A percentile compares a stretch with the other conserved stretches of the same genome.
Conservation (phyloP, 257 asterid genomes). For the Scutellaria barbata region DNA sequence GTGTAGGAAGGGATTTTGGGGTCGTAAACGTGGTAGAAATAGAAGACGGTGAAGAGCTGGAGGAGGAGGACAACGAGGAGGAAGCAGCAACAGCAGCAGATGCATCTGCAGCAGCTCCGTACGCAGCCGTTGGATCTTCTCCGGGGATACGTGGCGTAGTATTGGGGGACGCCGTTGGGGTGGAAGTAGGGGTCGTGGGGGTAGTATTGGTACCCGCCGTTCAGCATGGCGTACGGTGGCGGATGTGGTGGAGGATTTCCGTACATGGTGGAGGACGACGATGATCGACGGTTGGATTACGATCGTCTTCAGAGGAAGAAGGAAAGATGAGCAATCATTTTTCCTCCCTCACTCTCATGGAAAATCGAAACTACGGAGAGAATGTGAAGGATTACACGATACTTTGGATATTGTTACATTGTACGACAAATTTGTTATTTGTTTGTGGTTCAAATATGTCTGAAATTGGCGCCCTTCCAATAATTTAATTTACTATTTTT, state of each 20-base stretch:
- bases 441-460: slow-evolving; percentile 26
- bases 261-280: slow-evolving; percentile 8
- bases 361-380: not conserved
- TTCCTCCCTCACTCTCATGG: not conserved
- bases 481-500: not conserved
- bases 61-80: slow-evolving; percentile 45
- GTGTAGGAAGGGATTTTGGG: slow-evolving; percentile 53
- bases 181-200: not conserved
- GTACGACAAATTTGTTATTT: slow-evolving; percentile 19
- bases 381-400: not conserved
- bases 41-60: not conserved
- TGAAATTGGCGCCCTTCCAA: not conserved
- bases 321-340: not conserved
- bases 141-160: slow-evolving; percentile 36
- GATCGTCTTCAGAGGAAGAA: not conserved
- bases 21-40: slow-evolving; percentile 34
- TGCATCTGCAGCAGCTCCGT: slow-evolving; percentile 39
- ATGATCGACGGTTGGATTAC: not conserved
- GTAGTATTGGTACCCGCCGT: slow-evolving; percentile 40
- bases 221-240: slow-evolving; percentile 6
- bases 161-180: slow-evolving; percentile 30
- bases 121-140: not conserved
- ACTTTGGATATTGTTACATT: slow-evolving; percentile 7
- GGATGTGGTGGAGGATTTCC: slow-evolving; percentile 2
- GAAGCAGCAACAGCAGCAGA: slow-evolving; percentile 56